phyloP scores from a whole-genome alignment of 2,329 filamentous ascomycete species.

The Trichoderma afroharzianum region DNA sequence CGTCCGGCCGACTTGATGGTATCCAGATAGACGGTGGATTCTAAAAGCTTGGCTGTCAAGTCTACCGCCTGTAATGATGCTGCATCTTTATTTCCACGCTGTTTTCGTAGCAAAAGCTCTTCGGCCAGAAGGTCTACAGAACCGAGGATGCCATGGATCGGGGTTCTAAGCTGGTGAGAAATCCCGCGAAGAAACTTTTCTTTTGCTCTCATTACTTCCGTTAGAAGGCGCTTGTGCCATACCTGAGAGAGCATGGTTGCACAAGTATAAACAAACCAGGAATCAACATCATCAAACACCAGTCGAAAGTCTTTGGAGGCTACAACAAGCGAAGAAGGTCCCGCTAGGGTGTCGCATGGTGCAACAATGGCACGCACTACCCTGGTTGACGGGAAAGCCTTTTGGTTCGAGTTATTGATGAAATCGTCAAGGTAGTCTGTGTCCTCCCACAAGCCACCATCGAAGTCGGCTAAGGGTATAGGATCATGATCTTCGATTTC shows the following conservation, averaged over 20 bases:
- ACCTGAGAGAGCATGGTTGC: slow-evolving; percentile 1
- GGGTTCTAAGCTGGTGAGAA: slow-evolving; percentile 2
- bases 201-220: neutral
- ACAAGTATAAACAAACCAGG: neutral
- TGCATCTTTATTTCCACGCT: neutral
- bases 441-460: neutral
- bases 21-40: neutral
- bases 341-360: neutral
- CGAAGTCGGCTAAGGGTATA: neutral
- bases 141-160: neutral
- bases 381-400: neutral
- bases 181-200: neutral
- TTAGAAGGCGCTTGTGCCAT: neutral
- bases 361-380: neutral
- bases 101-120: neutral
- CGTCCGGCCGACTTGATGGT: neutral
- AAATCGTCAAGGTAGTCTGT: neutral
- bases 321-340: neutral
- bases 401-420: neutral
- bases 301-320: neutral
- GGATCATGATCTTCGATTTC: neutral
- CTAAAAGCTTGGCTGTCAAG: neutral
- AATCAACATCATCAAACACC: neutral
- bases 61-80: neutral
- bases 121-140: neutral